Evolutionary conservation across 768 basidiomycete species (phyloP).

Genomic region (Chalciporus pseudorubinellus): DNA sequence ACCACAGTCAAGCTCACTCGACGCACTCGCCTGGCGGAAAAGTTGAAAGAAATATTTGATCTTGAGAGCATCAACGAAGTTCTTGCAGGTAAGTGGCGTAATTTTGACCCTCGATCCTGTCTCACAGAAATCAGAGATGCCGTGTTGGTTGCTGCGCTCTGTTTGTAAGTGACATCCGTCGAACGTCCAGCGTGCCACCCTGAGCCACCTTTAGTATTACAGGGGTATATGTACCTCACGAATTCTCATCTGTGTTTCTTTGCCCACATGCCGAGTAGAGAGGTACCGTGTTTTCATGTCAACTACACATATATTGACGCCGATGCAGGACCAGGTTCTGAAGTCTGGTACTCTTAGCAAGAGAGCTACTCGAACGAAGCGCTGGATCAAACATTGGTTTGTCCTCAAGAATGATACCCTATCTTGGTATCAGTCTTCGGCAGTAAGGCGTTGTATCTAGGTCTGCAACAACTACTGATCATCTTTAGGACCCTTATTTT

Average conservation of each 20-base stretch:
- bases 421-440: conserved; percentile 95
- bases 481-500: conserved; percentile 88
- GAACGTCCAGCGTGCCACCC: neutral
- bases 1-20: conserved; percentile 69
- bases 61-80: conserved; percentile 82
- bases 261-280: conserved; percentile 87
- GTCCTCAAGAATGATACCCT: conserved; percentile 93
- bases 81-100: conserved; percentile 57
- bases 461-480: conserved; percentile 5
- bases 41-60: conserved; percentile 86
- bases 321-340: conserved; percentile 75
- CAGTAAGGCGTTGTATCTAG: conserved; percentile 47
- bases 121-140: conserved; percentile 61
- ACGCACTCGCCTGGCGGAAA: conserved; percentile 76
- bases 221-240: conserved; percentile 97
- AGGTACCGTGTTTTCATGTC: conserved; percentile 47
- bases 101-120: neutral
- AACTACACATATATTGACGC: conserved; percentile 9
- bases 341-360: conserved; percentile 91
- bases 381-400: conserved; percentile 96
- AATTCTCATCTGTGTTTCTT: conserved; percentile 95
- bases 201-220: conserved; percentile 59
- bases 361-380: conserved; percentile 83
- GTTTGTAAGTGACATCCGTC: conserved; percentile 59
- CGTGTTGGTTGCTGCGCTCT: conserved; percentile 89